Conservation (phyloP, 2,329 filamentous ascomycete species). For the Pseudocercospora pini-densiflorae region DNA sequence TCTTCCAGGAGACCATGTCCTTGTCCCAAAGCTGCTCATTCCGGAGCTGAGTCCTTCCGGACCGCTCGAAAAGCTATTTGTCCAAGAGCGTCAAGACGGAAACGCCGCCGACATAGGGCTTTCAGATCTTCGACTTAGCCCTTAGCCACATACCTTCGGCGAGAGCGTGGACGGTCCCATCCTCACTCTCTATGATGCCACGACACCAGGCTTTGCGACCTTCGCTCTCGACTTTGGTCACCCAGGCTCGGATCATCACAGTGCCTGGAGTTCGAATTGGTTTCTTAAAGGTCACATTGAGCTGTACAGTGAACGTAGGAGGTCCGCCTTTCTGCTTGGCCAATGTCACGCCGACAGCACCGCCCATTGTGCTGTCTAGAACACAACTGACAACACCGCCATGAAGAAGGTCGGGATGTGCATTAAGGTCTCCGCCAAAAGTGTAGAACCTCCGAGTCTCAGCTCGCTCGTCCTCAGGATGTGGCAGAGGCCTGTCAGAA, state of each 20-base stretch:
- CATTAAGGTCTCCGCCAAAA: conserved; percentile 28
- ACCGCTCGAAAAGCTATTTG: background rate
- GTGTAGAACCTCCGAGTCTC: conserved; percentile 30
- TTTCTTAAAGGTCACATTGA: conserved; percentile 29
- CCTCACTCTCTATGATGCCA: conserved; percentile 27
- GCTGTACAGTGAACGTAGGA: conserved; percentile 30
- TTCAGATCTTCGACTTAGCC: conserved; percentile 17
- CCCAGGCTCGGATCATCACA: conserved; percentile 27
- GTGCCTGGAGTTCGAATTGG: conserved; percentile 29
- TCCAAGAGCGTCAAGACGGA: background rate
- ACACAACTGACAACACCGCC: conserved; percentile 30
- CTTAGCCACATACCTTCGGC: conserved; percentile 32
- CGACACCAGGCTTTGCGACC: conserved; percentile 30
- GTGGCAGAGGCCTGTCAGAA: conserved; percentile 8
- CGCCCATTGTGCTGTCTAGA: conserved; percentile 26
- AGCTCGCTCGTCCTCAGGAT: conserved; percentile 19
- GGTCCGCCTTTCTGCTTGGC: conserved; percentile 12
- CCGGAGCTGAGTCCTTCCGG: background rate
- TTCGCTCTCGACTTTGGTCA: conserved; percentile 22
- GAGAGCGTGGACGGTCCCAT: conserved; percentile 25
- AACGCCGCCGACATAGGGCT: background rate
- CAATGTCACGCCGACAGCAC: conserved; percentile 23
- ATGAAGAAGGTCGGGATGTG: conserved; percentile 29
- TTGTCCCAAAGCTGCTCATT: background rate
- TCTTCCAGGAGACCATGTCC: background rate